A percentile compares a stretch with the other conserved stretches of the same genome.
Evolutionary conservation across 2,329 filamentous ascomycete genomes (phyloP).

Genomic region (Grosmannia clavigera): DNA sequence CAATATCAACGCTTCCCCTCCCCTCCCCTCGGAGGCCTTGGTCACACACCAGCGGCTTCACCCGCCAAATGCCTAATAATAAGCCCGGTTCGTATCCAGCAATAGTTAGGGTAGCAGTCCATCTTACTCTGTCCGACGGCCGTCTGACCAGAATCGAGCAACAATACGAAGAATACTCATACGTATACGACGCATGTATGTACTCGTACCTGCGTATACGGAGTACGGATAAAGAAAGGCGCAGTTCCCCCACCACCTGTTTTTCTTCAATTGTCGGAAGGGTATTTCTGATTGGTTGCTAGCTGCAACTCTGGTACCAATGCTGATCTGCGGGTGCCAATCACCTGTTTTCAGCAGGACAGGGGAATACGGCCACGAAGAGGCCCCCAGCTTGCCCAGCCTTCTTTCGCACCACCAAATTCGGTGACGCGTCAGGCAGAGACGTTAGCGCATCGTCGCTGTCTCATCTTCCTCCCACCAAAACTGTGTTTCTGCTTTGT

Average conservation of each 20-base stretch:
- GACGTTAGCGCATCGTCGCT: background rate
- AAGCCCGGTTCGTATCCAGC: background rate
- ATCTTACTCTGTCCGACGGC: no score
- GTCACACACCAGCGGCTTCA: background rate
- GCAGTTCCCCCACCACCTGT: background rate
- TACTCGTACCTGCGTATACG: background rate
- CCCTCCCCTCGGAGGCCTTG: background rate
- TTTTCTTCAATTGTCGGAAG: background rate
- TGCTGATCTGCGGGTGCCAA: background rate
- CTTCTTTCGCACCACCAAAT: background rate
- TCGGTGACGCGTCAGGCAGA: background rate
- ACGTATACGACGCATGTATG: no score
- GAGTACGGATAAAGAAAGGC: background rate
- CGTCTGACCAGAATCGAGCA: background rate
- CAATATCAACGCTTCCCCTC: background rate
- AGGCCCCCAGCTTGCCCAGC: background rate
- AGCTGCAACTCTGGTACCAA: background rate
- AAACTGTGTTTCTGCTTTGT: background rate
- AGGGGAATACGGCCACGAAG: background rate
- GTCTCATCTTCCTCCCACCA: background rate
- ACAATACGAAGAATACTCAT: background rate
- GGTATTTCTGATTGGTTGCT: background rate
- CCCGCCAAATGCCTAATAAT: background rate
- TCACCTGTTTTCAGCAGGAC: constrained; percentile 1
- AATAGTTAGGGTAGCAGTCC: background rate